Evolutionary conservation across 352 stramenopile species (phyloP), one percentile per base, ranked within the genome.

Genomic region (Globisporangium carolinianum): DNA sequence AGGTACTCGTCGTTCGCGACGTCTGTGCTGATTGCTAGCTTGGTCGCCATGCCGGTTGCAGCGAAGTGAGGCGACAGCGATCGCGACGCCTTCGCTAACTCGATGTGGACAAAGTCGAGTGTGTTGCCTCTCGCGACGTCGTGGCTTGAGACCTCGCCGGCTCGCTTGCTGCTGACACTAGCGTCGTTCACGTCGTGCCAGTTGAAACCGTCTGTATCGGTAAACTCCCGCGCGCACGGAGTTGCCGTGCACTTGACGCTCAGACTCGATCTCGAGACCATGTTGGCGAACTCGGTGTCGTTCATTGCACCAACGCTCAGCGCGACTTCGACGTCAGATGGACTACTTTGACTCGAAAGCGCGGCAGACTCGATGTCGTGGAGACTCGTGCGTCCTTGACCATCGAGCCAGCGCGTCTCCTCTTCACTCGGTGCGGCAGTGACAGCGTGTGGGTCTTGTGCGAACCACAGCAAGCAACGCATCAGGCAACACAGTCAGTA

Each of bases 271-370:
- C 54, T 66, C 1, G 57, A 41, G 9, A 61, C 65, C 53, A 73
- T 71, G 54, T 69, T 71, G 37, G 67, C 47, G 32, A 65, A 71
- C 17, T 71, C 55, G 11, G 42, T 63, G 37, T 55, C 55, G 47
- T 72, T 60, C 54, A 66, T 61, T 14, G 51, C 57, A 4, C 65
- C 70, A 32, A 73, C 54, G n/a, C 42, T 71, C 10, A 75, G 51
- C 55, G 70, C 69, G 10, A 71, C 65, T 4, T 64, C 67, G 24
- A 32, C 24, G 24, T 32, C 24, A 32, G 24, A 32, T 32, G 24
- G 24, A 32, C 24, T 32, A 32, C 24, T 32, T 32, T 32, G 24
- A 32, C 24, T 32, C 24, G 24, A 32, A 32, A 32, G 24, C 24
- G 24, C 24, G 24, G 24, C 24, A 32, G 24, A 9, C 55, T 65